Conservation (phyloP, 306 rosid genomes). For the Trichosanthes truncata region DNA sequence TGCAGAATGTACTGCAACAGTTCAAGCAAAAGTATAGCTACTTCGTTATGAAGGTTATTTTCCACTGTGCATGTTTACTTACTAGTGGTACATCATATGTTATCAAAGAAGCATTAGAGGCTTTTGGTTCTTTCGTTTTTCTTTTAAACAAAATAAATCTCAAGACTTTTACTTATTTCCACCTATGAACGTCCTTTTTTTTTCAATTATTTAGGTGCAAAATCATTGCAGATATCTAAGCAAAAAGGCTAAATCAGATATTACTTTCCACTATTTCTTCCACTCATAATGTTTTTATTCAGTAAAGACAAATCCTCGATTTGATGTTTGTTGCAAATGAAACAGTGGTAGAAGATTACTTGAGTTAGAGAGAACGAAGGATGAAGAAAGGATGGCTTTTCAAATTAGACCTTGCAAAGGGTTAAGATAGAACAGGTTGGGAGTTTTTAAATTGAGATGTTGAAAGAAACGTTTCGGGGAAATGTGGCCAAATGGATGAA, state of each 20-base stretch:
- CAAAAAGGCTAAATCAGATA: not conserved
- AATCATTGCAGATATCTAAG: not conserved
- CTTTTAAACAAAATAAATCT: not conserved
- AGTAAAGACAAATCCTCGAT: not conserved
- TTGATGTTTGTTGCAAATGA: not conserved
- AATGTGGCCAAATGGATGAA: not conserved
- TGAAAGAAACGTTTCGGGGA: not conserved
- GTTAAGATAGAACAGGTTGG: not conserved
- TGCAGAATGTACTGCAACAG: constrained; percentile 80
- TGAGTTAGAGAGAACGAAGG: not conserved
- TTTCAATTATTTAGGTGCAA: not conserved
- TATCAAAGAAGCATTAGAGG: not conserved
- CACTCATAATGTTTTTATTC: not conserved
- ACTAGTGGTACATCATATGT: not conserved
- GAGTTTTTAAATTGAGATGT: not conserved
- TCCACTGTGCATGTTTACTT: constrained; percentile 4
- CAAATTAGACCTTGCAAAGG: not conserved
- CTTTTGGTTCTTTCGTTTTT: not conserved
- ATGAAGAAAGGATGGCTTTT: not conserved
- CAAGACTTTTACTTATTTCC: not conserved
- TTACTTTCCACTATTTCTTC: not conserved
- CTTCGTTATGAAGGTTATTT: constrained; percentile 76
- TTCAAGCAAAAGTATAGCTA: constrained; percentile 79
- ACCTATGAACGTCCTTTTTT: not conserved
- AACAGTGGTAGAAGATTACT: not conserved